These are phyloP conservation scores for Vigna unguiculata DNA, from an alignment of 306 rosid species.

Conservation along the genomic window DNA sequence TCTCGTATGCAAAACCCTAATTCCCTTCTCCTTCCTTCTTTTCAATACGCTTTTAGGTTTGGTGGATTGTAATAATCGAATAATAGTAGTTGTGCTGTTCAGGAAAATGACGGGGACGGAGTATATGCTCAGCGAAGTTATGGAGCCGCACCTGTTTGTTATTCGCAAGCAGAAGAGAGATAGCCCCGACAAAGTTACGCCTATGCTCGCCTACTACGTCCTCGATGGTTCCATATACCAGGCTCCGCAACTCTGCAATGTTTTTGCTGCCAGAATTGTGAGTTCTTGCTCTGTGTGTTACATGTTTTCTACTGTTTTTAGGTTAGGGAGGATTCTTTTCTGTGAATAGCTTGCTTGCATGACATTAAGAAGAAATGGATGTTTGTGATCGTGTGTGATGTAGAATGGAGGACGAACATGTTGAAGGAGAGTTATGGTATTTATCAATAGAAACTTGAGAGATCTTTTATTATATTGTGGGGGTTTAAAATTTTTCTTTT, in stretches of 20 bases:
- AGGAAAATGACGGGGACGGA: conserved; percentile 90
- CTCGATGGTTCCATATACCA: conserved; percentile 96
- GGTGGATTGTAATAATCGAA: neutral
- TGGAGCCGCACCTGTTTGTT: conserved; percentile 86
- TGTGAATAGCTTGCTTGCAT: neutral
- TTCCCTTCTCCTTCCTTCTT: neutral
- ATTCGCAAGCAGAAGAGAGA: conserved; percentile 92
- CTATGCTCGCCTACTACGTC: conserved; percentile 79
- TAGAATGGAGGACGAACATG: neutral
- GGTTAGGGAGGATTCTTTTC: neutral
- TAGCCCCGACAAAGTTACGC: conserved; percentile 86
- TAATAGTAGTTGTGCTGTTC: neutral
- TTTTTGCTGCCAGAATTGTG: conserved; percentile 90
- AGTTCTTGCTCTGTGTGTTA: conserved; percentile 33
- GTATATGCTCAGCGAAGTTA: conserved; percentile 74
- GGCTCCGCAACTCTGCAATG: conserved; percentile 90
- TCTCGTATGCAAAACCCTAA: conserved; percentile 53
- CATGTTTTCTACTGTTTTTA: neutral
- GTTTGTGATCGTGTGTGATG: neutral
- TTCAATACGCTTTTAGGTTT: neutral
- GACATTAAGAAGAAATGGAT: neutral
- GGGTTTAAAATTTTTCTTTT: neutral
- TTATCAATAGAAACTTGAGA: too few species aligned
- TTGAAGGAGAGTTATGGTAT: neutral
- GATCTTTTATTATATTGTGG: neutral